Conservation (phyloP, 257 asterid species). For the Plantago elongata region DNA sequence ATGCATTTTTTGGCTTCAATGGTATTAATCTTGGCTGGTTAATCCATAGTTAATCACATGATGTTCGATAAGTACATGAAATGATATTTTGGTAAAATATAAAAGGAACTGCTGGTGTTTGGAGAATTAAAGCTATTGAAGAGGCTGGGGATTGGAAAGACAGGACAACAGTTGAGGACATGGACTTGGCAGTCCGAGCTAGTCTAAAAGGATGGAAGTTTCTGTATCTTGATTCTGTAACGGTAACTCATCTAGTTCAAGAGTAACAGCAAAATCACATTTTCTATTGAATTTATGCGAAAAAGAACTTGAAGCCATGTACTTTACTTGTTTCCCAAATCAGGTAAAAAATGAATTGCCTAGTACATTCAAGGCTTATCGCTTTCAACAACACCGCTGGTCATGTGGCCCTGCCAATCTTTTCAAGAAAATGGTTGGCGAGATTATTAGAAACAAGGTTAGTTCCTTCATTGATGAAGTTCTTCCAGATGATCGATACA, state of each 20-base stretch:
- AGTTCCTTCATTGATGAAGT: not conserved
- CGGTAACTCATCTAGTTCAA: conserved; percentile 31
- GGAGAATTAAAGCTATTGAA: conserved; percentile 84
- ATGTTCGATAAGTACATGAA: not conserved
- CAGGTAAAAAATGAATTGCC: conserved; percentile 98
- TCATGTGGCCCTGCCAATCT: conserved; percentile 98
- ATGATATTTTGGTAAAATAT: not conserved
- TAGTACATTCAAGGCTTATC: conserved; percentile 85
- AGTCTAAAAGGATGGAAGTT: conserved; percentile 95
- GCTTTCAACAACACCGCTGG: conserved; percentile 97
- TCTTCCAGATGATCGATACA: not conserved
- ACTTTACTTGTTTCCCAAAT: not conserved
- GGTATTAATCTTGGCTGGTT: conserved; percentile 30
- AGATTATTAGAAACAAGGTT: conserved; percentile 75
- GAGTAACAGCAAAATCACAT: not conserved
- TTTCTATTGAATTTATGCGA: not conserved
- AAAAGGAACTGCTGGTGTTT: conserved; percentile 92
- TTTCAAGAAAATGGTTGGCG: conserved; percentile 72
- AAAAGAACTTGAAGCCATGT: not conserved
- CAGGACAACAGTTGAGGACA: conserved; percentile 91
- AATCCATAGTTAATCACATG: not conserved
- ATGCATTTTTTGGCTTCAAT: conserved; percentile 92
- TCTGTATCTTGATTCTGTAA: conserved; percentile 59
- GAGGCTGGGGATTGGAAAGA: conserved; percentile 99
- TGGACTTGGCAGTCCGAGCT: conserved; percentile 97